Base-by-base conservation (phyloP, 2,329 filamentous ascomycete genomes). In the Penicillium concentricum region DNA sequence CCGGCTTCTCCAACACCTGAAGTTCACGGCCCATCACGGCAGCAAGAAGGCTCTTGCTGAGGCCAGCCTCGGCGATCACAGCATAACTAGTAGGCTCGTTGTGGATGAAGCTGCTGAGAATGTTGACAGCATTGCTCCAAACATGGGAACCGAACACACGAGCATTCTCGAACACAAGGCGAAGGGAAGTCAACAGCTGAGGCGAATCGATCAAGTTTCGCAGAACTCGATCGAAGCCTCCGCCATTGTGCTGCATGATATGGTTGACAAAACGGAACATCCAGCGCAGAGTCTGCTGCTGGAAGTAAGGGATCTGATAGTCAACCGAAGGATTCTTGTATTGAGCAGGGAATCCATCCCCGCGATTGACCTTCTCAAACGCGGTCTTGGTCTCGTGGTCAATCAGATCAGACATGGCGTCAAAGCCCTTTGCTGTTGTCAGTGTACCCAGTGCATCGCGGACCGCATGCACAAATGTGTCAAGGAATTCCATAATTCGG, bases 51-150 rank as follows among this genome's bases (percentile, higher is more conserved):
- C 87, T 90, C 70, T 89, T 89, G 67, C 94, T 92, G 65, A 99
- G 83, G 22, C 92, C 92, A 49, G 94, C 93, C 76, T 99, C 94
- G 15, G 91, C 91, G 62, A 99, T 94, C 24, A 96, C 91, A 28
- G 91, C 89, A 72, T 96, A 99, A 73, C 94, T 99, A 0, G 94
- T 99, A 0, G 94, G 94, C 69, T 99, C 94, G 70, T 97, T 97
- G 76, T 99, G 95, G 67, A 99, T 96, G 74, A 99, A 99, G 66
- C 91, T 93, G 69, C 91, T 94, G 49, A 99, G 80, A 55, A 97
- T 93, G 53, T 88, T 92, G 60, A 96, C 91, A 7, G 92, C 89
- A 71, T 92, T 92, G 47, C 92, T 96, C 94, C 94, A 99, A 5
- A 97, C 91, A 57, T 94, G 88, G 2, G 93, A 94, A 13, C 94